Conservation (phyloP, 352 stramenopile genomes). For the Plasmopara halstedii region DNA sequence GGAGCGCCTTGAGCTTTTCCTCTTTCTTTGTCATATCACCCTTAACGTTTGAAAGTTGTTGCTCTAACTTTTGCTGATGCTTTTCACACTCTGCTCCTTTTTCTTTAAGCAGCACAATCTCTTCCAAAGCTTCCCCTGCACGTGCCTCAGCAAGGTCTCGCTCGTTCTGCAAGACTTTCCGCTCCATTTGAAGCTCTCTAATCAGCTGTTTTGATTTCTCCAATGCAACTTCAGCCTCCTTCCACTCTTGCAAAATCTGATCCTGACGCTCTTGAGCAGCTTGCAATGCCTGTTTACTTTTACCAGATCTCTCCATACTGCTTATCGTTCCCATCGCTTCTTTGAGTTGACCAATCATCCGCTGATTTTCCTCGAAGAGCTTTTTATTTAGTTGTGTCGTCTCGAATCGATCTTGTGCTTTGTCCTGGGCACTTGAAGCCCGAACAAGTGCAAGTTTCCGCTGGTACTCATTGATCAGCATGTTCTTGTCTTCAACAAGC, state of each 20-base stretch:
- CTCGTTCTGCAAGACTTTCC: conserved; percentile 46
- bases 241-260: conserved; percentile 63
- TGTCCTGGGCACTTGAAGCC: conserved; percentile 35
- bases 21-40: conserved; percentile 44
- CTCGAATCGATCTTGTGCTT: conserved; percentile 48
- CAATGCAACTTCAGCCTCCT: conserved; percentile 53
- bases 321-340: conserved; percentile 63
- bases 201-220: conserved; percentile 37
- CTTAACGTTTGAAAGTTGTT: conserved; percentile 34
- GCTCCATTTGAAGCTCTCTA: conserved; percentile 51
- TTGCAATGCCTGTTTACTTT: conserved; percentile 47
- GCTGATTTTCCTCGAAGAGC: conserved; percentile 73
- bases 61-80: conserved; percentile 35
- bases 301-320: conserved; percentile 48
- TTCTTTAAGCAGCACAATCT: conserved; percentile 66
- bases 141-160: conserved; percentile 67
- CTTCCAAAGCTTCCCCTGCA: conserved; percentile 72
- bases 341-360: conserved; percentile 61
- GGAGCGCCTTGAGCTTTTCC: conserved; percentile 54
- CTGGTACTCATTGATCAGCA: conserved; percentile 51
- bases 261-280: conserved; percentile 60
- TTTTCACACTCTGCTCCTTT: conserved; percentile 25
- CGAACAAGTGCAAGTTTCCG: conserved; percentile 42
- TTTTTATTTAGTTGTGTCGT: conserved; percentile 51
- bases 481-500: conserved; percentile 73